Evolutionary conservation across 768 basidiomycete genomes (phyloP).

Genomic region (Kwoniella shandongensis): DNA sequence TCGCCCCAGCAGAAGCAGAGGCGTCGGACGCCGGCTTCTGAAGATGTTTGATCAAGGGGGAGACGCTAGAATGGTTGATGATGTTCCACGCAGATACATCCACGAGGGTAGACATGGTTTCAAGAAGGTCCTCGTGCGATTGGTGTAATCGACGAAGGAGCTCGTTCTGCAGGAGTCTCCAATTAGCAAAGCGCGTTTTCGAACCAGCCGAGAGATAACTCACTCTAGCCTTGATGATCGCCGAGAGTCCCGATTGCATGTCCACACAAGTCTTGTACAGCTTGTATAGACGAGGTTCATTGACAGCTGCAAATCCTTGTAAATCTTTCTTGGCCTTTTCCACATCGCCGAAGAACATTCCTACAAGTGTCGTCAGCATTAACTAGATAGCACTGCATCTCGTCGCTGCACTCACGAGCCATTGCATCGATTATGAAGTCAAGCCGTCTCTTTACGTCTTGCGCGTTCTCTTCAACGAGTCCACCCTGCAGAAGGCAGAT

Average conservation of each 20-base stretch:
- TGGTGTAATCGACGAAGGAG: conserved; percentile 75
- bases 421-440: conserved; percentile 57
- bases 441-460: conserved; percentile 62
- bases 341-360: conserved; percentile 62
- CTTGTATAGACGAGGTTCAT: conserved; percentile 82
- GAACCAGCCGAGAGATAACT: conserved; percentile 6
- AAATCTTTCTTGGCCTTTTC: conserved; percentile 77
- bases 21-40: conserved; percentile 29
- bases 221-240: conserved; percentile 74
- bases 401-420: conserved; percentile 25
- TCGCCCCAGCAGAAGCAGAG: conserved; percentile 22
- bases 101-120: conserved; percentile 71
- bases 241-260: conserved; percentile 76
- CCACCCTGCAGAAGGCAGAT: conserved; percentile 65
- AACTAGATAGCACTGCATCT: neutral
- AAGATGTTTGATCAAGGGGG: conserved; percentile 70
- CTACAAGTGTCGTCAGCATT: conserved; percentile 17
- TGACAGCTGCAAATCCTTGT: conserved; percentile 75
- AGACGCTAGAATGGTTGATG: conserved; percentile 80
- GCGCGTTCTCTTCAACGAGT: conserved; percentile 80
- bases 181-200: neutral
- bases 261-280: conserved; percentile 78
- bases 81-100: conserved; percentile 70
- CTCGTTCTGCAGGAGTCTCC: conserved; percentile 62
- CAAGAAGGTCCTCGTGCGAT: conserved; percentile 61